Conservation (phyloP, 495 filamentous ascomycete species). For the Talaromyces ruber region DNA sequence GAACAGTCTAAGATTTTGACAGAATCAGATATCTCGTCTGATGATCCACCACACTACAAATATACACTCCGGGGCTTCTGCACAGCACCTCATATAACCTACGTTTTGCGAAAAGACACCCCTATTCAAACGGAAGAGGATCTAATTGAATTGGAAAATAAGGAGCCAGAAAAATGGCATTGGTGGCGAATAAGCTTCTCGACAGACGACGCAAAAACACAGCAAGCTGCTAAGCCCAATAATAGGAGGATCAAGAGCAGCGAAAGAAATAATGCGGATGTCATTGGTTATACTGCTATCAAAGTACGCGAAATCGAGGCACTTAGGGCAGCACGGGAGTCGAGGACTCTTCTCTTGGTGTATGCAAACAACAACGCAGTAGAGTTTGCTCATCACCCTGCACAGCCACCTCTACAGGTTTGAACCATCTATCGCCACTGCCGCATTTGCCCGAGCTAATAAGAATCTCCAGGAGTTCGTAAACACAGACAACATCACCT, state of each 20-base stretch:
- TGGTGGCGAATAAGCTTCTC: constrained; percentile 52
- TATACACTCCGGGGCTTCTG: constrained; percentile 47
- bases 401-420: constrained; percentile 35
- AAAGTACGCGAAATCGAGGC: constrained; percentile 44
- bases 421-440: not conserved
- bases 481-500: constrained; percentile 36
- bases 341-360: constrained; percentile 35
- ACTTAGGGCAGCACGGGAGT: constrained; percentile 41
- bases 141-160: constrained; percentile 16
- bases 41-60: constrained; percentile 31
- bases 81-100: constrained; percentile 41
- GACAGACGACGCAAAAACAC: constrained; percentile 34
- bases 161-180: constrained; percentile 26
- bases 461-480: constrained; percentile 31
- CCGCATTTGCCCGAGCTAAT: not conserved
- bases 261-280: constrained; percentile 22
- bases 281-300: constrained; percentile 33
- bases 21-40: constrained; percentile 38
- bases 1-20: constrained; percentile 45
- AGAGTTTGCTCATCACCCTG: constrained; percentile 17
- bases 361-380: constrained; percentile 43
- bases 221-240: constrained; percentile 21
- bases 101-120: constrained; percentile 28
- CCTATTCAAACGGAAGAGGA: constrained; percentile 6
- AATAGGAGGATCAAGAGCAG: constrained; percentile 12